Base-by-base conservation (phyloP, 805 yeast species). In the Saccharomycopsis oosterbeekiorum region DNA sequence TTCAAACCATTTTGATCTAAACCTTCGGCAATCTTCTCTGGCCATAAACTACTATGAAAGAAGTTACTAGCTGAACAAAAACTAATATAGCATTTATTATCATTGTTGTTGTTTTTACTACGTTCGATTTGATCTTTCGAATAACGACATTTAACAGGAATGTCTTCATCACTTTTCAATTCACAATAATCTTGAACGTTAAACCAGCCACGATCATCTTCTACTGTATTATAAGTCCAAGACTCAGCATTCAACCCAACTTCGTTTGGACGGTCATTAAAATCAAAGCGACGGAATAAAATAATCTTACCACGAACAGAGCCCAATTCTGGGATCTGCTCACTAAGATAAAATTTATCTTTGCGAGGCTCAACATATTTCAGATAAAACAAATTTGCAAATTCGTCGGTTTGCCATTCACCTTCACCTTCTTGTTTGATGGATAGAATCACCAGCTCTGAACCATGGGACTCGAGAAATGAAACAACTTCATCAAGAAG, bases 171-270 rank as follows among this genome's bases (percentile, higher is more conserved):
- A 47, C 73, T 70, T 62, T 77, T 75, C 61, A 88, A 76, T 69
- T 85, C 91, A 73, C 88, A 85, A 75, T 78, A 86, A 71, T 88
- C 94, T 72, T 88, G 94, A 17, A 87, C 88, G 26, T 79, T 81
- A 67, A 84, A 75, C 2, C 68, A 41, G 11, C 87, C 88, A 59
- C 86, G 75, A 69, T 85, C 89, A 67, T 85, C 89, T 63, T 81
- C 81, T 9, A 82, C 76, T 64, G 86, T 79, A 71, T 86, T 85
- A 73, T 85, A 84, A 39, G 71, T 66, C 92, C 93, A 88, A 63
- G 78, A 73, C 2, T 83, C 71, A 12, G 91, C 91, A 39, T 85
- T 84, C 62, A 87, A 80, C 11, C 94, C 94, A 67, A 79, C 82
- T 40, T 77, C 69, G 43, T 68, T 69, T 60, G 73, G 70, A 29